Percentiles rank a stretch among this genome's conserved stretches.
Evolutionary conservation across 1,284 basidiomycete genomes (phyloP).

Genomic region (Ceratobasidium sp.): DNA sequence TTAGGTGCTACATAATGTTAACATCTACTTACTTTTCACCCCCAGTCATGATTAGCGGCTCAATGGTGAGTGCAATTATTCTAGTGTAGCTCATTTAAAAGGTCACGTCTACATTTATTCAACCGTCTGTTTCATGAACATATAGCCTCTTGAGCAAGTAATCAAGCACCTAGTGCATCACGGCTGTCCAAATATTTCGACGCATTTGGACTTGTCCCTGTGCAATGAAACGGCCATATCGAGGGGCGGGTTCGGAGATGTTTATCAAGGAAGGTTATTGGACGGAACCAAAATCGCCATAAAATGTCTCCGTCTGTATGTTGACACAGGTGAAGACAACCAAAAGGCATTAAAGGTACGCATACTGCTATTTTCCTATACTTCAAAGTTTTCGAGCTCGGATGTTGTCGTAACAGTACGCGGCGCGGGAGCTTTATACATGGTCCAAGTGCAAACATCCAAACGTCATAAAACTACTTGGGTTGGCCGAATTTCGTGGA

Average conservation of each 20-base stretch:
- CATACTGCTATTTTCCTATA: background rate
- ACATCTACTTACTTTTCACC: no score
- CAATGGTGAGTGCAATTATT: background rate
- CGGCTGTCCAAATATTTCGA: constrained; percentile 8
- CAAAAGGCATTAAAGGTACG: constrained; percentile 7
- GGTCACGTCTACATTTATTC: no score
- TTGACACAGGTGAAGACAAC: background rate
- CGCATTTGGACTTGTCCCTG: background rate
- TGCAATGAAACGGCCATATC: background rate
- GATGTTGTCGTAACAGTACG: no score
- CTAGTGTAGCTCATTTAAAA: background rate
- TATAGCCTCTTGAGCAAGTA: background rate
- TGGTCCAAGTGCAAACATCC: constrained; percentile 25
- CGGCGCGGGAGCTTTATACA: constrained; percentile 27
- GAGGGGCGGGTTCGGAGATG: constrained; percentile 4
- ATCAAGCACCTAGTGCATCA: background rate
- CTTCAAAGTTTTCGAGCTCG: background rate
- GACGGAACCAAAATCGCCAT: background rate
- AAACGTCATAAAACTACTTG: constrained; percentile 23
- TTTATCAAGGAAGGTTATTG: background rate
- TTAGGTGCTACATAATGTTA: no score
- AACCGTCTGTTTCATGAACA: no score
- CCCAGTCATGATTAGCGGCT: constrained; percentile 1
- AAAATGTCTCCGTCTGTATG: constrained; percentile 5
- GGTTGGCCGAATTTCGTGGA: constrained; percentile 27